A percentile compares a stretch with the other conserved stretches of the same genome.
These are phyloP conservation scores for Drechslerella stenobrocha DNA, from an alignment of 2,329 filamentous ascomycete genomes.

Conservation along the genomic window DNA sequence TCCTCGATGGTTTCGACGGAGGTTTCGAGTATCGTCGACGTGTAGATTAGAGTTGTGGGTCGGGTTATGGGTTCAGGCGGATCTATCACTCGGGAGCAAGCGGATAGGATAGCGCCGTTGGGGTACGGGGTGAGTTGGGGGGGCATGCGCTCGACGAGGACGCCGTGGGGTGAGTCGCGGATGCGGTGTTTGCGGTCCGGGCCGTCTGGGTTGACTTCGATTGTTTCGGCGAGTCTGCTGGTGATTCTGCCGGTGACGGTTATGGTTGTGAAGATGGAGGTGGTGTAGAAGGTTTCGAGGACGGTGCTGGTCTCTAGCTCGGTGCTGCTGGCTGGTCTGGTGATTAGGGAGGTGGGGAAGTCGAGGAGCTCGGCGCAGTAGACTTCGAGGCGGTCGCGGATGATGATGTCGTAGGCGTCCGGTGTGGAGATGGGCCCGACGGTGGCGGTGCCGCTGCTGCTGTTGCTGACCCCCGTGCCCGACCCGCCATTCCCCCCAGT, in stretches of 20 bases:
- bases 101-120: background rate
- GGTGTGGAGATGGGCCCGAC: background rate
- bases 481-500: no score
- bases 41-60: no score
- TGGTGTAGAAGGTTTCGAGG: background rate
- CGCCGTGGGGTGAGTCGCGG: background rate
- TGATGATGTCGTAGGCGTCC: slow-evolving; percentile 18
- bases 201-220: no score
- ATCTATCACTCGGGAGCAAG: background rate
- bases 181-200: no score
- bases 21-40: background rate
- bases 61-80: no score
- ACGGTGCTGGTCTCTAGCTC: background rate
- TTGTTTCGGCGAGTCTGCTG: no score
- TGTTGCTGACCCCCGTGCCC: background rate
- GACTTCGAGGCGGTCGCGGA: background rate
- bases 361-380: slow-evolving; percentile 11
- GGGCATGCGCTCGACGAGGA: background rate
- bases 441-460: background rate
- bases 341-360: background rate
- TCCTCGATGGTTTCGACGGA: background rate
- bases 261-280: background rate
- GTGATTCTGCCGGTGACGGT: background rate
- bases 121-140: background rate
- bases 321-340: background rate